Percentiles rank a stretch among this genome's conserved stretches.
phyloP scores from a whole-genome alignment of 2,329 filamentous ascomycete species.

The Aspergillus sp. region DNA sequence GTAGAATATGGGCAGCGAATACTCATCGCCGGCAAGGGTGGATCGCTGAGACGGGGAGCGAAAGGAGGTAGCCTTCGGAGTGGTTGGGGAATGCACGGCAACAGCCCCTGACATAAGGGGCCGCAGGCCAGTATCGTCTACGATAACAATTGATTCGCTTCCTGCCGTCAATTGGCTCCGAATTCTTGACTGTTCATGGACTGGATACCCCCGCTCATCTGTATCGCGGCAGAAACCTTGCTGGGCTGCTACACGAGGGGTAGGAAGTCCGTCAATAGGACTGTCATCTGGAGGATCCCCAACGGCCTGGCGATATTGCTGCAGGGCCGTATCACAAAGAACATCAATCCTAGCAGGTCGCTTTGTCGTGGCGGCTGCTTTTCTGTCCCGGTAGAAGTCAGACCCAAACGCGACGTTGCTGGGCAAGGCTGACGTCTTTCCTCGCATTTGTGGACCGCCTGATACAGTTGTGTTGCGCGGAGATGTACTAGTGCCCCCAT shows the following conservation, averaged over 20 bases:
- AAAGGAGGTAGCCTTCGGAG: slow-evolving; percentile 16
- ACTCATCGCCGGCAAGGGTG: slow-evolving; percentile 23
- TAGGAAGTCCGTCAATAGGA: slow-evolving; percentile 3
- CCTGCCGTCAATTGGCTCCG: slow-evolving; percentile 65
- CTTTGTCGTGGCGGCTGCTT: slow-evolving; percentile 31
- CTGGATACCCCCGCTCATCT: neutral
- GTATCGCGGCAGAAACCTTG: slow-evolving; percentile 2
- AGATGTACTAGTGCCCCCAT: slow-evolving; percentile 31
- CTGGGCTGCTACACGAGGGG: slow-evolving; percentile 1
- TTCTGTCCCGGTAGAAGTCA: slow-evolving; percentile 42
- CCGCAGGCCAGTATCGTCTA: slow-evolving; percentile 60
- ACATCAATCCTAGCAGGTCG: slow-evolving; percentile 71
- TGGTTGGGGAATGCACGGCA: slow-evolving; percentile 8
- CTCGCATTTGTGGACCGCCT: slow-evolving; percentile 31
- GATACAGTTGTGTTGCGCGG: slow-evolving; percentile 35
- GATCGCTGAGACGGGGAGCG: slow-evolving; percentile 20
- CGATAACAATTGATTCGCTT: slow-evolving; percentile 88
- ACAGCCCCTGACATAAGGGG: slow-evolving; percentile 41
- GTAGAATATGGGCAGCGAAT: slow-evolving; percentile 28
- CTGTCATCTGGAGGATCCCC: slow-evolving; percentile 23
- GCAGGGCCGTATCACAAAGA: slow-evolving; percentile 72
- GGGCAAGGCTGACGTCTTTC: slow-evolving; percentile 42
- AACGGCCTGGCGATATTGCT: slow-evolving; percentile 75
- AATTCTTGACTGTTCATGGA: slow-evolving; percentile 28
- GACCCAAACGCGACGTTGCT: slow-evolving; percentile 45